Conservation (phyloP, 1,284 basidiomycete genomes). For the Cryptococcus depauperatus region DNA sequence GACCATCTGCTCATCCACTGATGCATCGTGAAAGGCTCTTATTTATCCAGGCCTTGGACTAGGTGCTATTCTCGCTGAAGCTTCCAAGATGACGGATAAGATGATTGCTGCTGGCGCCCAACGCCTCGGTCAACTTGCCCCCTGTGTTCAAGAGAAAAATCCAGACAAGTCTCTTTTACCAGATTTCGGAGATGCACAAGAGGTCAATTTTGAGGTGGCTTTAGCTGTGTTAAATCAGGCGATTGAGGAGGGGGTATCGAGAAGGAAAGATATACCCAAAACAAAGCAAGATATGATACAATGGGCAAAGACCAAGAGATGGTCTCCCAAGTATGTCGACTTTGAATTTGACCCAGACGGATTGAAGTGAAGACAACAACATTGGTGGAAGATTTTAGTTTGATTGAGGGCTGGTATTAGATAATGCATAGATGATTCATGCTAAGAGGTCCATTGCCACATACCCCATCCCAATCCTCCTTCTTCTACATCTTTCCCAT, state of each 20-base stretch:
- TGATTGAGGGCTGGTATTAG: neutral
- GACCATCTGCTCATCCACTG: too few species aligned
- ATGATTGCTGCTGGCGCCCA: conserved; percentile 57
- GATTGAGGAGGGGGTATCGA: conserved; percentile 59
- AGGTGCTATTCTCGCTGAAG: conserved; percentile 53
- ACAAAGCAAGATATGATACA: conserved; percentile 54
- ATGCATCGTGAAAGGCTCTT: conserved; percentile 59
- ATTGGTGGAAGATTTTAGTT: neutral
- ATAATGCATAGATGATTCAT: neutral
- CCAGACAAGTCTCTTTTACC: conserved; percentile 51
- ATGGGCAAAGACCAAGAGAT: conserved; percentile 31
- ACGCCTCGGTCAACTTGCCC: conserved; percentile 60
- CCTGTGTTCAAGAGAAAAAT: conserved; percentile 54
- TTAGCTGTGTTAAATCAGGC: conserved; percentile 69
- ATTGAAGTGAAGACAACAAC: conserved; percentile 8
- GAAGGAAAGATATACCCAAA: conserved; percentile 52
- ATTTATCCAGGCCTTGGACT: conserved; percentile 71
- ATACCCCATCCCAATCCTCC: conserved; percentile 42
- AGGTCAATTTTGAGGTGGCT: conserved; percentile 66
- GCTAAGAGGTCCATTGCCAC: conserved; percentile 28
- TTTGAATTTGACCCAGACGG: conserved; percentile 60
- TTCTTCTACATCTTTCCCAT: conserved; percentile 9
- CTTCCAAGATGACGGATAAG: conserved; percentile 32
- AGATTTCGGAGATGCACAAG: conserved; percentile 53
- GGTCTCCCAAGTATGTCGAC: conserved; percentile 53